phyloP scores from a whole-genome alignment of 2,329 filamentous ascomycete genomes.

The Ophiostoma sp. region DNA sequence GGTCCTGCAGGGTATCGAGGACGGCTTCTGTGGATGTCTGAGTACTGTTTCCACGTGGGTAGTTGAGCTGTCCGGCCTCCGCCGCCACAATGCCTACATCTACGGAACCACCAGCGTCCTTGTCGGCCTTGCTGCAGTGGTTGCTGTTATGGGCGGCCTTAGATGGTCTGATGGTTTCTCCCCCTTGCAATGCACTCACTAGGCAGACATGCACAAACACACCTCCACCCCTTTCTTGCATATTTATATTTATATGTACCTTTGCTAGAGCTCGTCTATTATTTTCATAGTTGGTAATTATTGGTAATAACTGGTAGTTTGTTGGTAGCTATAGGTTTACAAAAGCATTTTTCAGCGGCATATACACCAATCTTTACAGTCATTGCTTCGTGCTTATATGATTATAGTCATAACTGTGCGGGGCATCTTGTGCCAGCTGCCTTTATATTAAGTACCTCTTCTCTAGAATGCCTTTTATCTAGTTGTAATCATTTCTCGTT shows the following conservation, averaged over 20 bases:
- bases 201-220: neutral
- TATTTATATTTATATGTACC: neutral
- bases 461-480: neutral
- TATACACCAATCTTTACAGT: neutral
- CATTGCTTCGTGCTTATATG: neutral
- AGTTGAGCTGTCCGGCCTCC: slow-evolving; percentile 51
- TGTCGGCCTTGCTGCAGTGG: slow-evolving; percentile 53
- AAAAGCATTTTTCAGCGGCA: neutral
- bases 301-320: neutral
- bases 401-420: neutral
- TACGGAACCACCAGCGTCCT: slow-evolving; percentile 61
- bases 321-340: neutral
- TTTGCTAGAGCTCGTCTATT: neutral
- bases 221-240: neutral
- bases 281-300: neutral
- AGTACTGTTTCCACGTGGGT: slow-evolving; percentile 66
- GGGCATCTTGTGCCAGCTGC: neutral
- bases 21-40: slow-evolving; percentile 63
- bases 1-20: slow-evolving; percentile 56
- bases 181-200: slow-evolving; percentile 38
- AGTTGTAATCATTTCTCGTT: neutral
- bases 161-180: slow-evolving; percentile 61
- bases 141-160: slow-evolving; percentile 70
- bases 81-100: slow-evolving; percentile 53
- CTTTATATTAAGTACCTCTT: neutral